Percentiles rank a stretch among this genome's conserved stretches.
Evolutionary conservation across 106 monocot species (phyloP).

Genomic region (Dendrobium officinale): DNA sequence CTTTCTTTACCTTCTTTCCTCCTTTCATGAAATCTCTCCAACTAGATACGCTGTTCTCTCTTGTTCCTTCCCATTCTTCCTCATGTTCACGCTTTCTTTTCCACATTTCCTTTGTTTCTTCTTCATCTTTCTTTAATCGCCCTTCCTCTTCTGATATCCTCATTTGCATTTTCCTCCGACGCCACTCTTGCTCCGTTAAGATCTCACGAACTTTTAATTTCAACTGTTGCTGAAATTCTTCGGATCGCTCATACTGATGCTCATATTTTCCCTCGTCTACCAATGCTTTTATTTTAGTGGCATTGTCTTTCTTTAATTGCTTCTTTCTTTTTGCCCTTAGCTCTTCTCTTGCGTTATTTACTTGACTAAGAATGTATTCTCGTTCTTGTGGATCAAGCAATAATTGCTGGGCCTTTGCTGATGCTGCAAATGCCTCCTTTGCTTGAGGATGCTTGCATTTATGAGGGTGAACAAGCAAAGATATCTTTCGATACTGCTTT

Average conservation of each 20-base stretch:
- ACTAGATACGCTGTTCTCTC: slow-evolving; percentile 90
- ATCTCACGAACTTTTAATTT: slow-evolving; percentile 88
- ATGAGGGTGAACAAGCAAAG: slow-evolving; percentile 95
- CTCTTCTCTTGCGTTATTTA: slow-evolving; percentile 87
- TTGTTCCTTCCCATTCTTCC: slow-evolving; percentile 98
- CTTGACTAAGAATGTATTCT: slow-evolving; percentile 65
- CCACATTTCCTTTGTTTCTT: slow-evolving; percentile 98
- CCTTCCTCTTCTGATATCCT: slow-evolving; percentile 99
- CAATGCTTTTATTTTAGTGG: slow-evolving; percentile 85
- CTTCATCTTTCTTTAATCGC: slow-evolving; percentile 95
- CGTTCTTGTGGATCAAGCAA: slow-evolving; percentile 91
- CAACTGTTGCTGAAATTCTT: slow-evolving; percentile 78
- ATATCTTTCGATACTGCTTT: slow-evolving; percentile 88
- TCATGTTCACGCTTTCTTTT: slow-evolving; percentile 98
- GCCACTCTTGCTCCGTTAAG: slow-evolving; percentile 95
- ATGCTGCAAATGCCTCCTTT: slow-evolving; percentile 92
- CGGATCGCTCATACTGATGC: slow-evolving; percentile 78
- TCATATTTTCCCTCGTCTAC: slow-evolving; percentile 99
- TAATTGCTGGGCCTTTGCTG: slow-evolving; percentile 91
- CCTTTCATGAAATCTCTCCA: slow-evolving; percentile 99
- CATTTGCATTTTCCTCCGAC: slow-evolving; percentile 97
- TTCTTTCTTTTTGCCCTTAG: slow-evolving; percentile 88
- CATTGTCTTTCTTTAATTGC: slow-evolving; percentile 91
- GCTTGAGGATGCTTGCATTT: slow-evolving; percentile 98
- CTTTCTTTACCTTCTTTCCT: slow-evolving; percentile 96